A percentile compares a stretch with the other conserved stretches of the same genome.
Conservation (phyloP, 345 rosid genomes). For the Pistacia vera region DNA sequence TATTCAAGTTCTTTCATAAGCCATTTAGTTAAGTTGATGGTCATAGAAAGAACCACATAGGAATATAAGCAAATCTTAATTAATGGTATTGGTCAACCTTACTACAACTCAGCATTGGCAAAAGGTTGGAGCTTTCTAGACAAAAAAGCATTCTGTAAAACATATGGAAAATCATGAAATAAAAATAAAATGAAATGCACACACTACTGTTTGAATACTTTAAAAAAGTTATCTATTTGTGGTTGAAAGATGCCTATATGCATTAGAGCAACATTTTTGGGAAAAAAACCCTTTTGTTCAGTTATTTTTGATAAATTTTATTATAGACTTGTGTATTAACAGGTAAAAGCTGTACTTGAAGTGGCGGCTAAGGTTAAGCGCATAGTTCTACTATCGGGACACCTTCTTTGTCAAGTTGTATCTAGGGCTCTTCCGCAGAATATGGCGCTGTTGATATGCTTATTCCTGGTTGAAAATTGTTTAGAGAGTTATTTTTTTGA, state of each 20-base stretch:
- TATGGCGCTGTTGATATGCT: constrained; percentile 17
- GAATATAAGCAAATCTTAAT: not conserved
- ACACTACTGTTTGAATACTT: not conserved
- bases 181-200: not conserved
- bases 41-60: not conserved
- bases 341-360: constrained; percentile 81
- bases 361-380: constrained; percentile 75
- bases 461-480: constrained; percentile 7
- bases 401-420: constrained; percentile 95
- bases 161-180: not conserved
- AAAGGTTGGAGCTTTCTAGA: not conserved
- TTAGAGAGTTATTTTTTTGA: not conserved
- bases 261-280: not conserved
- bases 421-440: constrained; percentile 18
- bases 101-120: not conserved
- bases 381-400: constrained; percentile 90
- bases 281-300: not conserved
- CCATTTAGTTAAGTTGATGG: not conserved
- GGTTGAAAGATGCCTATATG: not conserved
- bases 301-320: not conserved
- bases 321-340: constrained; percentile 30
- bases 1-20: not conserved
- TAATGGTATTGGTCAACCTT: constrained; percentile 4
- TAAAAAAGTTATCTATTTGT: not conserved
- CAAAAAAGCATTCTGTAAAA: not conserved